These are phyloP conservation scores for Dendrobium nobile DNA, from an alignment of 106 monocot genomes.

Conservation along the genomic window DNA sequence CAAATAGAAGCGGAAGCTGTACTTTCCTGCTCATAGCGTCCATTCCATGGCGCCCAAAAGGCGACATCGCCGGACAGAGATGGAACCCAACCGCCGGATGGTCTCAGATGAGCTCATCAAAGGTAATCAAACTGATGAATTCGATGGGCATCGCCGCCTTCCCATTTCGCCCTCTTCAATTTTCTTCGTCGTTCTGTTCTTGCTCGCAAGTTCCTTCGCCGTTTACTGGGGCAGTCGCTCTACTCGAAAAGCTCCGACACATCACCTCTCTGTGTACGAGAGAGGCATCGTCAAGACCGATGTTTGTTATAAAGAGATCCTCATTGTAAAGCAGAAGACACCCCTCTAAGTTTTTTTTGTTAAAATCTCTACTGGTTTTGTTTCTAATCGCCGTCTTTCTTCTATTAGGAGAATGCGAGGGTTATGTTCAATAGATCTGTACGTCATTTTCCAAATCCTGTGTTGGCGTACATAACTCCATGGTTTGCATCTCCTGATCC, in stretches of 20 bases:
- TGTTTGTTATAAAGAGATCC: conserved; percentile 49
- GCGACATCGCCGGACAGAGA: not conserved
- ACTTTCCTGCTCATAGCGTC: too few relatives aligned
- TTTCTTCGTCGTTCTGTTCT: conserved; percentile 14
- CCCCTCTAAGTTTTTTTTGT: not conserved
- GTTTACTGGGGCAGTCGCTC: conserved; percentile 5
- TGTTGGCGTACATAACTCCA: conserved; percentile 90
- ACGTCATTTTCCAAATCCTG: conserved; percentile 62
- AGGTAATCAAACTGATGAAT: not conserved
- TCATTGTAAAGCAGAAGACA: conserved; percentile 35
- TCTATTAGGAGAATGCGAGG: conserved; percentile 45
- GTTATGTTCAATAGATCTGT: conserved; percentile 34
- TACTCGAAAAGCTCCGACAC: not conserved
- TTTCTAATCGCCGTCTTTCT: not conserved
- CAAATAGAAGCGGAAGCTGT: too few relatives aligned
- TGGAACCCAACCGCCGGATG: not conserved
- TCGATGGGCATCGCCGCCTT: not conserved
- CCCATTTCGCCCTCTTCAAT: not conserved
- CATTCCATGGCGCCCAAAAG: not conserved
- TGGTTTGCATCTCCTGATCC: conserved; percentile 36
- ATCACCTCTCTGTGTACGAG: conserved; percentile 39
- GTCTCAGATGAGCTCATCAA: conserved; percentile 11
- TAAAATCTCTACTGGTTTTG: not conserved
- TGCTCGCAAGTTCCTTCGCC: conserved; percentile 7
- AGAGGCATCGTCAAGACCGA: conserved; percentile 59